Base-by-base conservation (phyloP, 768 basidiomycete species). In the Russula sp. region DNA sequence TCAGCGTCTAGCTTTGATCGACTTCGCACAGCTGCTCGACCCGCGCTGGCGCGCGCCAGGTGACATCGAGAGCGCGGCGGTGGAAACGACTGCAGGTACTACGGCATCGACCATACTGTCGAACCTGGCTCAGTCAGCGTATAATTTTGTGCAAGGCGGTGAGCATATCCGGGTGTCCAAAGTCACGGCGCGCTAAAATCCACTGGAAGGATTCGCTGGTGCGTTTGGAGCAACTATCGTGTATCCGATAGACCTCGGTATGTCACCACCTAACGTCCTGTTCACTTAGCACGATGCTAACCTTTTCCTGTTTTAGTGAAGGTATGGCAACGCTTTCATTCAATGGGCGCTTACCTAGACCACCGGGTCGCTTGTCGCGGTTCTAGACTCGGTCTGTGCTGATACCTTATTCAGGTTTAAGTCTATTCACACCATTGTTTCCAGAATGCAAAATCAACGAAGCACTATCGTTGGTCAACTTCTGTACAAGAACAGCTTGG, bases 161-260 rank as follows among this genome's bases (percentile, higher is more conserved):
- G 64, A 46, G 79, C 50, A 38, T 14, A 42, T 73, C 22, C n/a
- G 36, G 70, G 3, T 39, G 11, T n/a, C 32, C 8, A 47, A 38
- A 16, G 38, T 58, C 49, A 41, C 35, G 7, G 47, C 53, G 53
- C 51, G 53, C 54, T 56, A 48, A 16, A 35, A 50, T 62, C 67
- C 73, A n/a, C 65, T 57, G 59, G 22, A 66, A 88, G 88, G 96
- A 71, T 71, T 96, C 62, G 93, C 96, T 48, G 97, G 97, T 59
- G 92, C 92, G 39, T 81, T 94, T 63, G 97, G 97, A 52, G 97
- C 96, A 11, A 96, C 93, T n/a, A 90, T 93, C 43, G 96, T 98
- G 13, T 98, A 98, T 74, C 96, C 96, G 29, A 98, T 96, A 70
- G 94, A 93, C 75, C 81, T 91, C 77, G 90, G 87, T 87, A 68